Evolutionary conservation across 1,284 basidiomycete genomes (phyloP).

Genomic region (Lentinus polychrous): DNA sequence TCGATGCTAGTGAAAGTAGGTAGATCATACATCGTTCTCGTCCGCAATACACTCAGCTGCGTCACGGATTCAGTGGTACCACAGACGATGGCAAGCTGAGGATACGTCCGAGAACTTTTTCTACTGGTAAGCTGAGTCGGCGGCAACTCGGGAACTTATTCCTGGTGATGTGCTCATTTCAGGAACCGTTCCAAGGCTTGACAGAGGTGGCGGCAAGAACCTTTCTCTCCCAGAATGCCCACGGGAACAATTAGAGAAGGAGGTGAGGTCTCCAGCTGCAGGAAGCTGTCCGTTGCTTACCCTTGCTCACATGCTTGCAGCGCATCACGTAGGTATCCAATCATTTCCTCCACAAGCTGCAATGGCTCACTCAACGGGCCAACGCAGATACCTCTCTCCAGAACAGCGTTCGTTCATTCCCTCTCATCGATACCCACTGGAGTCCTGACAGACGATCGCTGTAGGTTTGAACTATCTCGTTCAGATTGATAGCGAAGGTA

Average conservation of each 20-base stretch:
- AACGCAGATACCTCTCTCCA: slow-evolving; percentile 51
- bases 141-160: neutral
- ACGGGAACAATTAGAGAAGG: slow-evolving; percentile 61
- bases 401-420: slow-evolving; percentile 45
- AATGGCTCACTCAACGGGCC: neutral
- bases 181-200: slow-evolving; percentile 47
- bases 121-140: slow-evolving; percentile 38
- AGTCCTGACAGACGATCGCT: neutral
- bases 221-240: slow-evolving; percentile 62
- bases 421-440: neutral
- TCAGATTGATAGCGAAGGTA: slow-evolving; percentile 54
- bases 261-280: slow-evolving; percentile 29
- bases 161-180: slow-evolving; percentile 2
- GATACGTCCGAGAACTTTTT: slow-evolving; percentile 71
- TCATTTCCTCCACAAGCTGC: neutral
- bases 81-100: slow-evolving; percentile 52
- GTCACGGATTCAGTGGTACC: slow-evolving; percentile 56
- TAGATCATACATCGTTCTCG: neutral
- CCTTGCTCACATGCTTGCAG: slow-evolving; percentile 16
- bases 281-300: neutral
- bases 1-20: slow-evolving; percentile 30
- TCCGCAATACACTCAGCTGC: neutral
- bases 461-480: slow-evolving; percentile 65
- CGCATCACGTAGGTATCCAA: slow-evolving; percentile 27
- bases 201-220: slow-evolving; percentile 60